Evolutionary conservation across 495 filamentous ascomycete species (phyloP).

Genomic region (Tuber aestivum): DNA sequence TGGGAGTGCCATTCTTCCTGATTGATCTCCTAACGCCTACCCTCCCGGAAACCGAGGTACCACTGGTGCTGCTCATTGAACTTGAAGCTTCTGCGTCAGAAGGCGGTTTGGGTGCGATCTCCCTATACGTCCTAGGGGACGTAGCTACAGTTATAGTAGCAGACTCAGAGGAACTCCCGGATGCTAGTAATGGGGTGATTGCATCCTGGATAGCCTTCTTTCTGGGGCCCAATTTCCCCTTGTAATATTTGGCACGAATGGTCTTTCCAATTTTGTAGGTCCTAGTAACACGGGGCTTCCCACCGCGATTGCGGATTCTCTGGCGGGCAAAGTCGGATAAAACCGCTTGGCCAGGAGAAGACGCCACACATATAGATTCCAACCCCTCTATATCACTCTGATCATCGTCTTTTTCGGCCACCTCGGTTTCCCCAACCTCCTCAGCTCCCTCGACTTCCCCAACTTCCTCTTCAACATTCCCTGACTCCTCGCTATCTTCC

Average conservation of each 20-base stretch:
- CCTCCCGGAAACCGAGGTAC: background rate
- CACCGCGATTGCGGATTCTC: conserved; percentile 27
- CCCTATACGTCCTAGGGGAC: background rate
- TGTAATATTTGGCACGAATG: conserved; percentile 28
- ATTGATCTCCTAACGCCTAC: background rate
- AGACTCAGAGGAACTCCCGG: background rate
- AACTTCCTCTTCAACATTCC: background rate
- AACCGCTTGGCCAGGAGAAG: background rate
- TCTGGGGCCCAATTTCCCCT: conserved; percentile 34
- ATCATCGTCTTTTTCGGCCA: background rate
- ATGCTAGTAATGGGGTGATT: background rate
- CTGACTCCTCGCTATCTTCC: background rate
- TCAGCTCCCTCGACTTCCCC: background rate
- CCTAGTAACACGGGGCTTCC: conserved; percentile 32
- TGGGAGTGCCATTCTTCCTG: background rate
- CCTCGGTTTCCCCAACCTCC: background rate
- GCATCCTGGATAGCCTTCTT: conserved; percentile 20
- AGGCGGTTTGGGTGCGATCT: background rate
- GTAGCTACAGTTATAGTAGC: background rate
- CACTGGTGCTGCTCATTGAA: background rate
- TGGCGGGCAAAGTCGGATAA: conserved; percentile 7
- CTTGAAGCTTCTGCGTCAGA: background rate
- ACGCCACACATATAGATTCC: conserved; percentile 1
- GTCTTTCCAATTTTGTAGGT: conserved; percentile 42
- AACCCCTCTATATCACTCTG: background rate